Conservation (phyloP, 2,329 filamentous ascomycete genomes). For the Pyricularia sp. region DNA sequence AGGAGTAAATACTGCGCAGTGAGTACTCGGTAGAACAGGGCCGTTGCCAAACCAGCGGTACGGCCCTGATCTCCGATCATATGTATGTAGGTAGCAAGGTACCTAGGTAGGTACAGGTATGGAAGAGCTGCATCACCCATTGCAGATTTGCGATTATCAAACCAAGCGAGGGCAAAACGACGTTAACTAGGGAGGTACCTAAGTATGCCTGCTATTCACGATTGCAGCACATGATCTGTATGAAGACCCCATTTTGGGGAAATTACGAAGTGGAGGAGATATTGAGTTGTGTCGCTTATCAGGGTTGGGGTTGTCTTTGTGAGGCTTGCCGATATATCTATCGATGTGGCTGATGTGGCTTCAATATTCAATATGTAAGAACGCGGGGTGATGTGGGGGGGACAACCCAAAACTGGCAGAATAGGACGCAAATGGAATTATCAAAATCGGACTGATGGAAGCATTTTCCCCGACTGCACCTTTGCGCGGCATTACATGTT, state of each 20-base stretch:
- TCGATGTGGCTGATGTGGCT: background rate
- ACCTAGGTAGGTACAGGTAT: background rate
- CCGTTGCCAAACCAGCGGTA: background rate
- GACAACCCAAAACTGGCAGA: background rate
- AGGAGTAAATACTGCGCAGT: background rate
- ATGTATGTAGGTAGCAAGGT: too few species aligned
- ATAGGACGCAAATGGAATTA: background rate
- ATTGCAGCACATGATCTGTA: background rate
- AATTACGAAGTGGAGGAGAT: too few species aligned
- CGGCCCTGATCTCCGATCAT: background rate
- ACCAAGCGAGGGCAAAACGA: background rate
- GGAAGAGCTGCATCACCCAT: background rate
- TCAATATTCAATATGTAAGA: background rate
- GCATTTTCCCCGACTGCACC: background rate
- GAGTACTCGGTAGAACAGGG: background rate
- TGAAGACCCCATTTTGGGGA: background rate
- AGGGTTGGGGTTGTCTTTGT: background rate
- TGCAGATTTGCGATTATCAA: background rate
- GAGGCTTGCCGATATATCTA: background rate
- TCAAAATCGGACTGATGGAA: background rate
- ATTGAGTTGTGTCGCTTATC: too few species aligned
- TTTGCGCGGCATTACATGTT: background rate
- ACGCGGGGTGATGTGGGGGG: background rate
- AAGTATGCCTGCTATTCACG: background rate
- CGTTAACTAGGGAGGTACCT: background rate